Base-by-base conservation (phyloP, 140 eudicot genomes). In the Senecio squalidus region DNA sequence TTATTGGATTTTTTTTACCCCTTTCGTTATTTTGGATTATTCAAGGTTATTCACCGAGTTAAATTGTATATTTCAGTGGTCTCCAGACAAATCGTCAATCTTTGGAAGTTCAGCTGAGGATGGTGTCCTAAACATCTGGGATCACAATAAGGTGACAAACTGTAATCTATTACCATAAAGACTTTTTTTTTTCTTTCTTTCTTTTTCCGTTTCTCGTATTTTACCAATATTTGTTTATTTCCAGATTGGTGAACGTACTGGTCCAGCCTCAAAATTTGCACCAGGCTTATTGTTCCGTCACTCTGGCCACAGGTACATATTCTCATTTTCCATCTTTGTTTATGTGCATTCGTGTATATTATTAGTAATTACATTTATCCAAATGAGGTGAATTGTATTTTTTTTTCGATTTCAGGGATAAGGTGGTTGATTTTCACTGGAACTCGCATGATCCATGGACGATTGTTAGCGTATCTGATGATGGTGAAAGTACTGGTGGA, bases 361-460 rank as follows among this genome's bases (percentile, higher is more conserved):
- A n/a, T n/a, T n/a, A n/a, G n/a, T n/a, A n/a, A n/a, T n/a, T n/a
- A n/a, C n/a, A n/a, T n/a, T n/a, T n/a, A n/a, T n/a, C n/a, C n/a
- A n/a, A n/a, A 39, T 43, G 47, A 67, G 43, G 29, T 23, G 49
- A 56, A 25, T 23, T 33, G 8, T 22, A 21, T 21, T 11, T 5
- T 5, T 57, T 14, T 34, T 20, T 43, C 2, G 11, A 33, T 53
- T 56, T 60, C 63, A 88, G 90, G 86, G 96, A 84, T 66, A 84
- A 84, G 75, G 94, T 88, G 40, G 96, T 88, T 24, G 96, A 88
- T 66, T 91, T 91, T 58, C 95, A 86, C 74, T 91, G 94, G 89
- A 91, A 91, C 72, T 69, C 88, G 26, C 73, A 75, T 30, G 94
- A 86, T 75, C 96, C 96, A 17, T 91, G 98, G 98, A 91, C 98